Evolutionary conservation across 2,329 filamentous ascomycete species (phyloP), one percentile per base, ranked within the genome.

Genomic region (Aspergillus sergii): DNA sequence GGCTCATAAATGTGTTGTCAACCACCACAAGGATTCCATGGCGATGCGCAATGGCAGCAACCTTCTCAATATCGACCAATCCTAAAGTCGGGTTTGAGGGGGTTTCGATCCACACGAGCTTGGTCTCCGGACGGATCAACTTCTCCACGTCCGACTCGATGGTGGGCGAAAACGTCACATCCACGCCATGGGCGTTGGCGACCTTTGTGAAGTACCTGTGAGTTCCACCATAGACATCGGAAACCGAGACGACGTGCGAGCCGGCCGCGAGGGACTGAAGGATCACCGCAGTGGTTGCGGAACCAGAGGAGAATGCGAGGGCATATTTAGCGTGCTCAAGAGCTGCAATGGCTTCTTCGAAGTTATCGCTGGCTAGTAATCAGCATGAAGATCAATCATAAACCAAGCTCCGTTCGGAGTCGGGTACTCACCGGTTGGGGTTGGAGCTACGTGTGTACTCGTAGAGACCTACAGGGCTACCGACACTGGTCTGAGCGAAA

Each of bases 181-280:
- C 88, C 60, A 99, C 93, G 73, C 94, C 93, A 79, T 99, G 95
- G 30, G 95, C 93, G 73, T 92, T 89, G 62, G 95, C 95, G 57
- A 98, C 95, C 82, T 97, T 94, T 69, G 95, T 99, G 84, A 99
- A 99, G 84, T 99, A 99, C 74, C 95, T 88, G 83, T 99, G 95
- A 48, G 95, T 99, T 71, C 95, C 95, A 71, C 95, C 95, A 79
- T 99, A 99, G 72, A 99, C 94, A 78, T 99, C 95, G 53, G 93
- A 96, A 55, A 99, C 93, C 65, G 93, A 97, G 72, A 99, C 90
- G 73, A 99, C 92, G 81, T 99, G 95, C 55, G 92, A 95, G 66
- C 93, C 94, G 14, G 91, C 86, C 28, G 94, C 93, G 62, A 99
- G 87, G 70, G 92, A 95, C 82, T 98, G 95, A 63, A 99, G 88